These are phyloP conservation scores for Pseudotulostoma volvatum DNA, from an alignment of 495 filamentous ascomycete genomes.

Conservation along the genomic window DNA sequence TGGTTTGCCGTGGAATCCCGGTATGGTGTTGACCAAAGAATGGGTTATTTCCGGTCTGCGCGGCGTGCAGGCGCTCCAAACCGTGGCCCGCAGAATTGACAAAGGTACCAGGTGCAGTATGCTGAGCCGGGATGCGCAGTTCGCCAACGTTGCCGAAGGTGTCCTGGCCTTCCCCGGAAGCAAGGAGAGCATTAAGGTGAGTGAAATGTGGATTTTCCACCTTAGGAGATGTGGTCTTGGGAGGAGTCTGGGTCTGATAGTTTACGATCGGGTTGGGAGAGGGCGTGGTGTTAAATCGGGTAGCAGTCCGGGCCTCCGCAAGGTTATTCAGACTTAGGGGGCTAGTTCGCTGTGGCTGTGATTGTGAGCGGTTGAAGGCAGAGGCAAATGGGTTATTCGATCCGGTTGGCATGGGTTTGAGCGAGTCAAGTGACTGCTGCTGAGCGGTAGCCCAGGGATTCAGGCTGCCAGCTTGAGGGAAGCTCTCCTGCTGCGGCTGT, in stretches of 20 bases:
- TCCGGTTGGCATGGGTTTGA: constrained; percentile 51
- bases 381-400: constrained; percentile 97
- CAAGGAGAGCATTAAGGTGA: constrained; percentile 79
- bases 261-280: constrained; percentile 35
- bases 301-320: constrained; percentile 51
- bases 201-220: constrained; percentile 57
- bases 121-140: constrained; percentile 86
- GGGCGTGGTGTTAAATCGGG: constrained; percentile 26
- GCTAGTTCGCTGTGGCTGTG: constrained; percentile 34
- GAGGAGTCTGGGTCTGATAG: constrained; percentile 31
- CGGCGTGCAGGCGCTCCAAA: constrained; percentile 45
- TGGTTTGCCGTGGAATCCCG: constrained; percentile 48
- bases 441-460: constrained; percentile 48
- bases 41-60: constrained; percentile 82
- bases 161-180: constrained; percentile 78
- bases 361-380: constrained; percentile 41
- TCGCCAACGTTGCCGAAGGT: constrained; percentile 95
- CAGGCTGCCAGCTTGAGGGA: constrained; percentile 57
- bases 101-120: constrained; percentile 92
- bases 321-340: constrained; percentile 52
- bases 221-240: constrained; percentile 29
- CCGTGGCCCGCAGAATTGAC: constrained; percentile 85
- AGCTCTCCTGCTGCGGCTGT: constrained; percentile 38
- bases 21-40: constrained; percentile 74
- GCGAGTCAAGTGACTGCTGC: constrained; percentile 23